Evolutionary conservation across 352 stramenopile species (phyloP).

Genomic region (Ophiocytium majus): DNA sequence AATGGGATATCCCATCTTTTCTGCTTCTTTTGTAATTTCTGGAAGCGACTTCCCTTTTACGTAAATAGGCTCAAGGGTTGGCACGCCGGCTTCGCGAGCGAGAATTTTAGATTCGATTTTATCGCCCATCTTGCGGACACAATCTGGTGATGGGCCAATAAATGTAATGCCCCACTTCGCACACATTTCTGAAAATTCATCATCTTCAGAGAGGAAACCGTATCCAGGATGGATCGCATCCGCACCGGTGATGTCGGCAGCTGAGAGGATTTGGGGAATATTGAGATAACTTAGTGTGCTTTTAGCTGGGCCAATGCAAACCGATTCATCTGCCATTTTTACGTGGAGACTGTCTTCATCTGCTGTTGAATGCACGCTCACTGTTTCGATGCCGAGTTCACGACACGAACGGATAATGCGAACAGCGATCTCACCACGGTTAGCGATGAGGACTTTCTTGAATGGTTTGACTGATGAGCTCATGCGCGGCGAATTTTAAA

Average conservation of each 20-base stretch:
- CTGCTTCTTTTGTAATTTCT: conserved; percentile 68
- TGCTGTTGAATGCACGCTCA: conserved; percentile 86
- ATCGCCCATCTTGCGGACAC: conserved; percentile 79
- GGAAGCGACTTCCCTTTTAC: conserved; percentile 74
- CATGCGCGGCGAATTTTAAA: too few species aligned
- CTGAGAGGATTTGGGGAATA: conserved; percentile 74
- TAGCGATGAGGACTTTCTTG: conserved; percentile 75
- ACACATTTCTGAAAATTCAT: conserved; percentile 71
- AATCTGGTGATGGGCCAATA: conserved; percentile 75
- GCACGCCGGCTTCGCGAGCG: conserved; percentile 73
- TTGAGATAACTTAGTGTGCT: conserved; percentile 64
- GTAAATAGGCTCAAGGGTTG: conserved; percentile 77
- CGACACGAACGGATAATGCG: conserved; percentile 84
- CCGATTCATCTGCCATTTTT: conserved; percentile 65
- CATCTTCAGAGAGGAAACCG: conserved; percentile 81
- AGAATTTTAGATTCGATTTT: conserved; percentile 84
- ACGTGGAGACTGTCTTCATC: conserved; percentile 78
- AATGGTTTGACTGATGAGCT: too few species aligned
- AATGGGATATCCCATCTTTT: conserved; percentile 80
- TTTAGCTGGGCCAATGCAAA: conserved; percentile 55
- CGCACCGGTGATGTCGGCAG: conserved; percentile 68
- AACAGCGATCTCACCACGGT: conserved; percentile 88
- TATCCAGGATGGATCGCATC: conserved; percentile 82
- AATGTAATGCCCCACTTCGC: conserved; percentile 74
- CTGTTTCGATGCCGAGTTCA: conserved; percentile 80